These are phyloP conservation scores for Dictyostelium purpureum DNA, from an alignment of 78 protist species.

Conservation along the genomic window DNA sequence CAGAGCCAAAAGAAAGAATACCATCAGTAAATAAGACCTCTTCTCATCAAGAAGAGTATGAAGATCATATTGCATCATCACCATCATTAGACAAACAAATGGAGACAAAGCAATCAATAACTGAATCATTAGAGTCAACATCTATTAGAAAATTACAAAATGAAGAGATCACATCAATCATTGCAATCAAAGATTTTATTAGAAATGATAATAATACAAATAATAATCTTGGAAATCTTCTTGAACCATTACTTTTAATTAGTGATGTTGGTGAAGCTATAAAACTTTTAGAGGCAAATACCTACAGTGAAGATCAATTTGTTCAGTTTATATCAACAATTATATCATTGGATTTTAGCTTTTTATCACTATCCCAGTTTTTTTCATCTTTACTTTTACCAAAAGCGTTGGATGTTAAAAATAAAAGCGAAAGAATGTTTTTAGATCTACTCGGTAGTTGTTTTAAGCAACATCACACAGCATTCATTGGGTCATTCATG, in stretches of 20 bases:
- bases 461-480: not conserved
- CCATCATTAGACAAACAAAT: not conserved
- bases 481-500: not conserved
- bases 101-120: not conserved
- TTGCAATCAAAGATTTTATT: not conserved
- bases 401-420: no score
- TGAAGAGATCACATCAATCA: not conserved
- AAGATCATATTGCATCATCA: not conserved
- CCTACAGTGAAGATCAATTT: not conserved
- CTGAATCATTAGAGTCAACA: not conserved
- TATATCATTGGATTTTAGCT: not conserved
- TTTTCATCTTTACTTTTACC: not conserved
- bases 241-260: not conserved
- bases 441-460: not conserved
- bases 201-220: not conserved
- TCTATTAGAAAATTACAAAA: not conserved
- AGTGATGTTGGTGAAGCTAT: not conserved
- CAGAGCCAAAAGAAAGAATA: no score
- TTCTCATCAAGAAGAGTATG: not conserved
- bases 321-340: not conserved
- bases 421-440: no score
- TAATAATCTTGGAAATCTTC: not conserved
- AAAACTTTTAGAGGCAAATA: not conserved
- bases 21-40: no score
- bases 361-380: not conserved